phyloP scores from a whole-genome alignment of 768 basidiomycete species.

The Russula earlei region DNA sequence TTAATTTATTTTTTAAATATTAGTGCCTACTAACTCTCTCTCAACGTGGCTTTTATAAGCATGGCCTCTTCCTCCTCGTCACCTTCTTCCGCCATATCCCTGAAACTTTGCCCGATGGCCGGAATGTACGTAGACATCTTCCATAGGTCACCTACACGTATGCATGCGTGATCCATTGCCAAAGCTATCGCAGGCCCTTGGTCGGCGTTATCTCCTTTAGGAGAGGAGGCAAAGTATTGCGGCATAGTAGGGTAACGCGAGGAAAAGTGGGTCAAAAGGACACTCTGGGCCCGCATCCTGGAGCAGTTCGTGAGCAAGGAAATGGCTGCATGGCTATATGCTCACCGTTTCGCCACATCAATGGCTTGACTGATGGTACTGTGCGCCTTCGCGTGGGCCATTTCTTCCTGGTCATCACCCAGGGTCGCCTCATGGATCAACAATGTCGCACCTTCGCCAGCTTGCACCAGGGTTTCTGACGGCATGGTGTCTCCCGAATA shows the following conservation, averaged over 20 bases:
- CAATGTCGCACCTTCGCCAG: slow-evolving; percentile 61
- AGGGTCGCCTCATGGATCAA: slow-evolving; percentile 94
- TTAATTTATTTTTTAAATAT: neutral
- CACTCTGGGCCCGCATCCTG: slow-evolving; percentile 78
- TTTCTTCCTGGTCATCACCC: slow-evolving; percentile 69
- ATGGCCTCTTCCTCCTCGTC: slow-evolving; percentile 25
- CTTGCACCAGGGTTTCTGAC: slow-evolving; percentile 51
- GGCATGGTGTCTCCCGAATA: slow-evolving; percentile 92
- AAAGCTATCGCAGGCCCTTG: slow-evolving; percentile 42
- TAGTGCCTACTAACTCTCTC: neutral
- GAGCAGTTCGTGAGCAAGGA: neutral
- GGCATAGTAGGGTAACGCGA: slow-evolving; percentile 88
- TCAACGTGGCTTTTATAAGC: slow-evolving; percentile 2
- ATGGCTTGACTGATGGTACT: slow-evolving; percentile 88
- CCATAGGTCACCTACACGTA: slow-evolving; percentile 76
- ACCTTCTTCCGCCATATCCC: slow-evolving; percentile 44
- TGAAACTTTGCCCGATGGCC: slow-evolving; percentile 55
- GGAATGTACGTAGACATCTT: slow-evolving; percentile 70
- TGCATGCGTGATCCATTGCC: slow-evolving; percentile 71
- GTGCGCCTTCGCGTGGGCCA: slow-evolving; percentile 73
- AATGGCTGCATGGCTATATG: neutral
- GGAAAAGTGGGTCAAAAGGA: slow-evolving; percentile 94
- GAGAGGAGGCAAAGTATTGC: slow-evolving; percentile 22
- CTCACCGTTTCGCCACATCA: slow-evolving; percentile 59
- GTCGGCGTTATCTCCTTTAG: slow-evolving; percentile 9